Base-by-base conservation (phyloP, 2,329 filamentous ascomycete genomes). In the Ophiocordyceps sinensis region DNA sequence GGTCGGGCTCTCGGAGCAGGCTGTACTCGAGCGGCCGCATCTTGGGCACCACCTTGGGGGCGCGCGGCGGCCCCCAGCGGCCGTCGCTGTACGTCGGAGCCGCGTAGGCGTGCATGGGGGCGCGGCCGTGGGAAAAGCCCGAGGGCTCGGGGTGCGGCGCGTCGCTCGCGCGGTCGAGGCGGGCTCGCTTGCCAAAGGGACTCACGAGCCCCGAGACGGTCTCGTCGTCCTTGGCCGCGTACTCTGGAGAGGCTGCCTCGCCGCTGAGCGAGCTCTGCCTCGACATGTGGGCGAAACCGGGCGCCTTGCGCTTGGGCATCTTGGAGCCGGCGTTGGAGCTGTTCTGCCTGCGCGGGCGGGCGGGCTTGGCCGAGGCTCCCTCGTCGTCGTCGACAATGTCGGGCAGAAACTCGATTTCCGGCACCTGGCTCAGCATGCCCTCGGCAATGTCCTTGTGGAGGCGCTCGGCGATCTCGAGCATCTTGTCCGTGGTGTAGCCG, bases 351-450 rank as follows among this genome's bases (percentile, higher is more conserved):
- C 52, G 53, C 19, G 41, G 36, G 34, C 45, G 44, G 36, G 23
- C 42, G 13, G 51, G 42, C 34, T 57, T 58, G 3, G 47, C 40
- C 11, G 49, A 47, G 28, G 45, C 50, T 14, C 45, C 46, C 12
- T 46, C 45, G 17, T 55, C 49, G 10, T 63, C 61, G 30, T 63
- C 64, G 13, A 59, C 58, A 47, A 77, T 71, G 43, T 71, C 68
- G 2, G 73, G 72, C 4, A 77, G 61, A 15, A 77, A 71, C 56
- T 77, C 73, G 42, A 77, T 71, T 44, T 76, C 73, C 0, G 73
- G 73, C 2, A 77, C 67, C 42, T 70, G 64, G 4, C 52, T 55
- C 29, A 72, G 52, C 1, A 53, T 50, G 11, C 63, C 62, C 9
- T 53, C 46, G 21, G 65, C 54, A 39, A 76, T 65, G 37, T 72